Evolutionary conservation across 2,329 filamentous ascomycete species (phyloP), one percentile per base, ranked within the genome.

Genomic region (Nemania sp.): DNA sequence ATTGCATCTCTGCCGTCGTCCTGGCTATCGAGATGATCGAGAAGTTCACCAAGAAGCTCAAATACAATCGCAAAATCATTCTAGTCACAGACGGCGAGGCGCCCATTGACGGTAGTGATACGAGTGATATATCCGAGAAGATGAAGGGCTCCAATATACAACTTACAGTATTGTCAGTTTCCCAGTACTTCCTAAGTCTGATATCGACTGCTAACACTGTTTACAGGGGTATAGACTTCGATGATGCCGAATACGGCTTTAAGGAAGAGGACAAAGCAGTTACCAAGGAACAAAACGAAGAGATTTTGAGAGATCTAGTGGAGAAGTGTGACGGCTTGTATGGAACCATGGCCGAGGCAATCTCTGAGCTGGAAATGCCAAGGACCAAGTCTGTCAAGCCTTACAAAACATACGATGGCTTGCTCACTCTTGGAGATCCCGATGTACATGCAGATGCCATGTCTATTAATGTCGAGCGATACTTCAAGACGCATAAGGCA

Each of bases 191-290:
- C 5, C 30, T 7, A 12, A 17, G 6, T 4, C 3, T 15, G 20
- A 19, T 3, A 6, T 11, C 12, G 8, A 15, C 14, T 49, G 48
- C 52, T 70, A 55, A 66, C 34, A 19, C 20, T 43, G 2, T 41
- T 6, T 36, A 92, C 88, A 49, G 94, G 94, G 12, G 83, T 96
- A n/a, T n/a, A 15, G 94, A 99, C 69, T 97, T 99, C 71, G 91
- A 99, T 68, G 91, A 97, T 69, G 69, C 83, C 1, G 91, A 96
- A 2, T 96, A 88, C 67, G 92, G 92, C 36, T 89, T 90, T 68
- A 96, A 96, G 70, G 93, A 97, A 73, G 91, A 97, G 70, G 83
- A 89, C 60, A 99, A 99, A 69, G 75, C 86, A 15, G 61, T 70
- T 0, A 69, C 72, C 46, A 97, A 97, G 79, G 86, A 73, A n/a